Conservation (phyloP, 805 yeast species). For the Suhomyces faveliae region DNA sequence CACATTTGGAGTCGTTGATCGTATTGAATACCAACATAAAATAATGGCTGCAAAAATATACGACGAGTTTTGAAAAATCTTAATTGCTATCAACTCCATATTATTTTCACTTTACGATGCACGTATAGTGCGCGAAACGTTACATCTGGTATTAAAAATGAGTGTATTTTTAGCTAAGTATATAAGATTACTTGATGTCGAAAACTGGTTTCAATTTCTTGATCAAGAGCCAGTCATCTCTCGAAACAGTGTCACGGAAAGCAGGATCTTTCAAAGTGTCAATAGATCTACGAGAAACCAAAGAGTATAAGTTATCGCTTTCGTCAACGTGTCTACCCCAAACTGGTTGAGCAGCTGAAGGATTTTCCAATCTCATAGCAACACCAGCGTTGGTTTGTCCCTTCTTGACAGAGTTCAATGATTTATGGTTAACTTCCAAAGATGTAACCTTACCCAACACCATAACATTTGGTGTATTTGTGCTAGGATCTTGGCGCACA, state of each 20-base stretch:
- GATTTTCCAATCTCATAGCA: slow-evolving; percentile 94
- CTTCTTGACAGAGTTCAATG: slow-evolving; percentile 76
- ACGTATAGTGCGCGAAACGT: too few relatives aligned
- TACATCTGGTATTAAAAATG: too few relatives aligned
- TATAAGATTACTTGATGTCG: slow-evolving; percentile 59
- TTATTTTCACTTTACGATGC: too few relatives aligned
- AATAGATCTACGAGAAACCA: slow-evolving; percentile 83
- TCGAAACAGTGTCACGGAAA: slow-evolving; percentile 88
- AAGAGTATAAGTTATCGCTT: slow-evolving; percentile 84
- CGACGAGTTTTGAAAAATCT: too few relatives aligned
- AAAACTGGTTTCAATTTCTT: slow-evolving; percentile 85
- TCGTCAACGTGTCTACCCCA: slow-evolving; percentile 99
- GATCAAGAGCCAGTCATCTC: slow-evolving; percentile 94
- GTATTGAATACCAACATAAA: too few relatives aligned
- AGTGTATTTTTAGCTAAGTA: neutral
- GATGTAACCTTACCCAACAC: slow-evolving; percentile 87
- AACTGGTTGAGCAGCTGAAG: slow-evolving; percentile 88
- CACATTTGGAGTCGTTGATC: too few relatives aligned
- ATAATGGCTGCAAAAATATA: too few relatives aligned
- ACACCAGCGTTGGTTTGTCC: slow-evolving; percentile 98
- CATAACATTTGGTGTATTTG: slow-evolving; percentile 68
- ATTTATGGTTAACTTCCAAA: slow-evolving; percentile 93
- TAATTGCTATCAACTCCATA: too few relatives aligned
- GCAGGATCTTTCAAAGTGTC: slow-evolving; percentile 98
- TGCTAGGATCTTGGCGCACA: slow-evolving; percentile 83